Percentiles rank a stretch among this genome's conserved stretches.
phyloP scores from a whole-genome alignment of 768 basidiomycete genomes.

The Suillus subluteus region DNA sequence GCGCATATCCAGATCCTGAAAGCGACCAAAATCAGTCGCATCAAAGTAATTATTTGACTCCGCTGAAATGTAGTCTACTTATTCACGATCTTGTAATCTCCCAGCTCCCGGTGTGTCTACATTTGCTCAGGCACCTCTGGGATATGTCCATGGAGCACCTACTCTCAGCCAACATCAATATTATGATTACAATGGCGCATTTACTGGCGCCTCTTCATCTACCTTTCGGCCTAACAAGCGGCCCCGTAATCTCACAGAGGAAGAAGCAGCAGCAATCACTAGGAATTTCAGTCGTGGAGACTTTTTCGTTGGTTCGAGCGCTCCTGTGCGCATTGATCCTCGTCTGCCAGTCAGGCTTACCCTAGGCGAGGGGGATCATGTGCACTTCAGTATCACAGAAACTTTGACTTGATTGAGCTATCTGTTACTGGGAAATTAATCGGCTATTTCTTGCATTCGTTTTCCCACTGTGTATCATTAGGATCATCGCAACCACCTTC shows the following conservation, averaged over 20 bases:
- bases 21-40: conserved; percentile 44
- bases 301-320: conserved; percentile 80
- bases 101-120: conserved; percentile 40
- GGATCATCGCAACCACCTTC: not conserved
- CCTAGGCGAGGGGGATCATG: conserved; percentile 81
- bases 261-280: conserved; percentile 82
- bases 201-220: conserved; percentile 70
- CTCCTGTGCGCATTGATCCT: conserved; percentile 83
- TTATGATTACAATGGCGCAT: conserved; percentile 76
- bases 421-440: conserved; percentile 18
- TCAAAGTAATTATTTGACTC: conserved; percentile 25
- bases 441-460: conserved; percentile 20
- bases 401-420: conserved; percentile 39
- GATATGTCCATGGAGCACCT: conserved; percentile 43
- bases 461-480: conserved; percentile 13
- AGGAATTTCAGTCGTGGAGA: conserved; percentile 82
- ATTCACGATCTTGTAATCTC: conserved; percentile 15
- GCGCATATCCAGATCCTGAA: conserved; percentile 82
- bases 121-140: conserved; percentile 42
- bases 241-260: conserved; percentile 78
- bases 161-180: conserved; percentile 63
- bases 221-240: conserved; percentile 83
- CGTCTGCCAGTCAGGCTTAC: conserved; percentile 79
- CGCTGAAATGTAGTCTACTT: conserved; percentile 9
- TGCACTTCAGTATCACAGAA: conserved; percentile 66